Evolutionary conservation across 31 red algal species (phyloP), one percentile per base, ranked within the genome.

Genomic region (Odonthalia washingtoniensis): DNA sequence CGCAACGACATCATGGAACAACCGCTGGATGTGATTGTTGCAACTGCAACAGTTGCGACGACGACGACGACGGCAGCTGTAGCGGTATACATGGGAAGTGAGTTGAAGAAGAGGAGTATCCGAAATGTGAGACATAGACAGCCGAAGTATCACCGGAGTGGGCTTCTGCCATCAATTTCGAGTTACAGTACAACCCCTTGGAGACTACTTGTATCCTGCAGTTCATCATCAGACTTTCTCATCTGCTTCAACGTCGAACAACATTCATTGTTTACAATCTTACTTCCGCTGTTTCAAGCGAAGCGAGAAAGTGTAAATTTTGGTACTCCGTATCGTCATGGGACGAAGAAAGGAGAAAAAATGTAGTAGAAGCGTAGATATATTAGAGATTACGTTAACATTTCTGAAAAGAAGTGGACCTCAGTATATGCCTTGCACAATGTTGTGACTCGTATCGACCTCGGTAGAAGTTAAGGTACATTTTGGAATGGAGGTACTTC

Each of bases 151-250:
- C n/a, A n/a, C n/a, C n/a, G n/a, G n/a, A n/a, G n/a, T n/a, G n/a
- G n/a, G n/a, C n/a, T n/a, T n/a, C n/a, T n/a, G n/a, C n/a, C n/a
- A n/a, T n/a, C n/a, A n/a, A n/a, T n/a, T n/a, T n/a, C n/a, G n/a
- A n/a, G n/a, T n/a, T n/a, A n/a, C n/a, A n/a, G n/a, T n/a, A n/a
- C n/a, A n/a, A n/a, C n/a, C n/a, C n/a, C 49, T 57, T 77, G 74
- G 74, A 77, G 45, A 43, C 40, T 26, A 62, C 4, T 80, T 30
- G 9, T 80, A 5, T n/a, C 77, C 5, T 80, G 40, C 35, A 46
- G 77, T 26, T 62, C 77, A 4, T 26, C 43, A 5, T 61, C 43
- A 4, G 77, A 80, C 45, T 80, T 80, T 61, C 38, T 80, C 6
- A 12, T 49, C 44, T 35, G 44, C 53, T 21, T 62, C 12, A 80